phyloP scores from a whole-genome alignment of 305 asterid genomes.

The Fraxinus xanthoxyloides region DNA sequence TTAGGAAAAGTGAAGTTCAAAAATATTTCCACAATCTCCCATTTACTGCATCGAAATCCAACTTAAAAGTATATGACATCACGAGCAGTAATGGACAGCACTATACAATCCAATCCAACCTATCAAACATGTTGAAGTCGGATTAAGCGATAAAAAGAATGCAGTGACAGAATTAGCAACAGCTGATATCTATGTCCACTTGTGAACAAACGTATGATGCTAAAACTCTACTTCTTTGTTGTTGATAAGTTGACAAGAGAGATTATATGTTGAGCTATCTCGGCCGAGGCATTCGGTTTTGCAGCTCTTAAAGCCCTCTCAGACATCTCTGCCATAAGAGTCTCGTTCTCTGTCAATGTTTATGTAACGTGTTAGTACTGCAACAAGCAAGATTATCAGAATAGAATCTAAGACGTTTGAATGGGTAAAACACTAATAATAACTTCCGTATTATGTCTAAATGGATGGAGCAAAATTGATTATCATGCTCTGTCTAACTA shows the following conservation, averaged over 20 bases:
- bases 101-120: not conserved
- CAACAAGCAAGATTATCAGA: not conserved
- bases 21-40: not conserved
- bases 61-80: not conserved
- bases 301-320: slow-evolving; percentile 52
- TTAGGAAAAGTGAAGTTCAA: not conserved
- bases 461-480: not conserved
- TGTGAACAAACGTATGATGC: not conserved
- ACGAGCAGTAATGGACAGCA: not conserved
- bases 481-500: not conserved
- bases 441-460: not conserved
- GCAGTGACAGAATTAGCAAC: not conserved
- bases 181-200: not conserved
- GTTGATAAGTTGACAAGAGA: slow-evolving; percentile 33
- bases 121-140: not conserved
- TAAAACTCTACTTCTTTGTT: not conserved
- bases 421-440: not conserved
- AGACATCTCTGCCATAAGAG: slow-evolving; percentile 44
- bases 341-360: slow-evolving; percentile 34
- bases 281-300: slow-evolving; percentile 46
- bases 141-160: not conserved
- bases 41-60: not conserved
- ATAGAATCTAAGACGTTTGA: not conserved
- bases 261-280: slow-evolving; percentile 41
- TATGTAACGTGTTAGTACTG: not conserved